phyloP scores from a whole-genome alignment of 331 rosid genomes.

The Quercus tomentella region DNA sequence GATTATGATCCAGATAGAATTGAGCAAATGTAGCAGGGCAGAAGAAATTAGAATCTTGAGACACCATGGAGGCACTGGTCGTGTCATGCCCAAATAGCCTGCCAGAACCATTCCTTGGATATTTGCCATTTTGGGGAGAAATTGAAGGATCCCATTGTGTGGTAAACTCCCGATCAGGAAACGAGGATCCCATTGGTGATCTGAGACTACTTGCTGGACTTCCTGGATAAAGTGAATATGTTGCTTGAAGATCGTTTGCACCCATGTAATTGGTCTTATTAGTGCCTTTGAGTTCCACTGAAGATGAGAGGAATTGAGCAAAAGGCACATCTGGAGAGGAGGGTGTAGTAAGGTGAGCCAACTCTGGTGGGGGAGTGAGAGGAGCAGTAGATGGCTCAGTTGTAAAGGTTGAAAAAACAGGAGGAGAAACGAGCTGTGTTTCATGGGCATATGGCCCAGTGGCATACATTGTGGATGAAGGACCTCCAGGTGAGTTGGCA shows the following conservation, averaged over 20 bases:
- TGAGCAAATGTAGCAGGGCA: conserved; percentile 99
- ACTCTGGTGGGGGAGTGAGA: conserved; percentile 96
- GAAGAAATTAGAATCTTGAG: conserved; percentile 94
- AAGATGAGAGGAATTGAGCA: conserved; percentile 90
- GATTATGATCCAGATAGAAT: conserved; percentile 87
- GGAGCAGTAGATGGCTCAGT: conserved; percentile 99
- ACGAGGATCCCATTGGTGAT: conserved; percentile 80
- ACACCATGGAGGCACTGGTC: conserved; percentile 54
- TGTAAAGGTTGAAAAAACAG: conserved; percentile 94
- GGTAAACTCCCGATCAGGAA: conserved; percentile 69
- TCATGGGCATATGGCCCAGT: conserved; percentile 99
- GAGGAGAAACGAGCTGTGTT: conserved; percentile 93
- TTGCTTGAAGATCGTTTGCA: conserved; percentile 84
- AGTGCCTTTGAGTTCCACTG: conserved; percentile 57
- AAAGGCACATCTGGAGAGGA: conserved; percentile 98
- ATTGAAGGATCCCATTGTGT: conserved; percentile 75
- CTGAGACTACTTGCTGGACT: conserved; percentile 82
- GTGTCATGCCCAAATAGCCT: conserved; percentile 69
- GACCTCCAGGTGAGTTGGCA: conserved; percentile 99
- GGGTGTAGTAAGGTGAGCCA: conserved; percentile 97
- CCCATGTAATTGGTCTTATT: conserved; percentile 62
- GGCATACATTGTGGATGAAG: conserved; percentile 84
- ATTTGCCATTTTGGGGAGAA: conserved; percentile 66
- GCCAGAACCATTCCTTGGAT: conserved; percentile 65
- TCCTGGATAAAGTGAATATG: conserved; percentile 91